phyloP scores from a whole-genome alignment of 148 eudicot species.

The Camellia lanceoleosa region DNA sequence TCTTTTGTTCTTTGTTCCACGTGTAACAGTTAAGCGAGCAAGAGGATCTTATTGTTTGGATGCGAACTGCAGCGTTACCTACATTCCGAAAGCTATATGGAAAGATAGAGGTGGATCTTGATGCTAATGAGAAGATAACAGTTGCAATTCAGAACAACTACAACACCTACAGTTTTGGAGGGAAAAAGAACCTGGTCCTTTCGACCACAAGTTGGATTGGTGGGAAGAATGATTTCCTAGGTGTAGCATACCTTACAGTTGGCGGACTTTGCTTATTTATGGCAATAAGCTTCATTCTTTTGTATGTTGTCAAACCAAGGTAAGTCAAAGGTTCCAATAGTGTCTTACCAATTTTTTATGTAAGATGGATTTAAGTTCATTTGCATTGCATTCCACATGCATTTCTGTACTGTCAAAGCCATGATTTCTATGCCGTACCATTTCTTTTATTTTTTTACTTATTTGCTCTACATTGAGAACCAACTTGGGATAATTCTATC shows the following conservation, averaged over 20 bases:
- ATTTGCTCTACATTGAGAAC: neutral
- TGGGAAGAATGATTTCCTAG: slow-evolving; percentile 51
- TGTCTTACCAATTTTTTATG: neutral
- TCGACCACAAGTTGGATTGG: slow-evolving; percentile 55
- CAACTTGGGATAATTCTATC: too few relatives aligned
- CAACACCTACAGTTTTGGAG: slow-evolving; percentile 45
- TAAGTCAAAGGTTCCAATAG: slow-evolving; percentile 13
- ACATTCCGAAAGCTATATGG: slow-evolving; percentile 50
- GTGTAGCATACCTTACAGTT: slow-evolving; percentile 43
- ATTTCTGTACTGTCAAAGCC: neutral
- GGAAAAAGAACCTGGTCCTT: slow-evolving; percentile 47
- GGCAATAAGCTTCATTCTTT: slow-evolving; percentile 51
- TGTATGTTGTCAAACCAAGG: slow-evolving; percentile 75
- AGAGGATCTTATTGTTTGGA: slow-evolving; percentile 59
- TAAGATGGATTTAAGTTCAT: neutral
- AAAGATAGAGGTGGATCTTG: slow-evolving; percentile 44
- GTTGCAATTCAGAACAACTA: slow-evolving; percentile 43
- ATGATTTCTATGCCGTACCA: neutral
- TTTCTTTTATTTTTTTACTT: neutral
- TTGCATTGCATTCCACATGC: slow-evolving; percentile 2
- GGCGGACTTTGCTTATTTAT: slow-evolving; percentile 60
- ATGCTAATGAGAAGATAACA: slow-evolving; percentile 24
- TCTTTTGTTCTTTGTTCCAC: neutral
- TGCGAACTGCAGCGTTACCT: slow-evolving; percentile 56
- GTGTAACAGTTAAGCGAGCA: slow-evolving; percentile 34